Conservation (phyloP, 805 yeast species). For the Candida taoyuanica region DNA sequence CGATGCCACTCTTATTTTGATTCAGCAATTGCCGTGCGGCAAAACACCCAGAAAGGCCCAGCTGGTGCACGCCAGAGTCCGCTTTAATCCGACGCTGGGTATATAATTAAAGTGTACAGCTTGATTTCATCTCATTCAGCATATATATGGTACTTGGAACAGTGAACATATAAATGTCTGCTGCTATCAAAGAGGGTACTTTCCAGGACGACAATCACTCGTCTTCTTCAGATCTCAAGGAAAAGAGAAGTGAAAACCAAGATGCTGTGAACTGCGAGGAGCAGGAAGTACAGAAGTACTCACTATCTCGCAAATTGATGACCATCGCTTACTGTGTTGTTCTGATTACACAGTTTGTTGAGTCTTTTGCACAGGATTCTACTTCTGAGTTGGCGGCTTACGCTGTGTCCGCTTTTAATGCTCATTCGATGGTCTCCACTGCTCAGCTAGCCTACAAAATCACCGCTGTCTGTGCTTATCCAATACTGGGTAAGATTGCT, state of each 20-base stretch:
- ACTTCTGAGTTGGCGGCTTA: slow-evolving; percentile 22
- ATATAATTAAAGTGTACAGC: too few relatives aligned
- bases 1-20: too few relatives aligned
- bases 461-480: slow-evolving; percentile 32
- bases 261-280: not conserved
- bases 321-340: slow-evolving; percentile 21
- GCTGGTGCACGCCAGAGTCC: too few relatives aligned
- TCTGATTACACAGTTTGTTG: slow-evolving; percentile 26
- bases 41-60: too few relatives aligned
- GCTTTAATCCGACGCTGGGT: too few relatives aligned
- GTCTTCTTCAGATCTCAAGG: not conserved
- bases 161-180: too few relatives aligned
- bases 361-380: slow-evolving; percentile 25
- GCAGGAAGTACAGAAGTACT: slow-evolving; percentile 8
- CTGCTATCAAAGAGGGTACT: too few relatives aligned
- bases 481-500: slow-evolving; percentile 34
- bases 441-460: slow-evolving; percentile 34
- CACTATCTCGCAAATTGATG: slow-evolving; percentile 22
- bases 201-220: too few relatives aligned
- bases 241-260: not conserved
- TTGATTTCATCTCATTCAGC: too few relatives aligned
- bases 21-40: too few relatives aligned
- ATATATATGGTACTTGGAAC: too few relatives aligned
- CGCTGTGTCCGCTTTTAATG: slow-evolving; percentile 33
- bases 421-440: slow-evolving; percentile 34